phyloP scores from a whole-genome alignment of 2,329 filamentous ascomycete species.

The Bipolaris gigantea region DNA sequence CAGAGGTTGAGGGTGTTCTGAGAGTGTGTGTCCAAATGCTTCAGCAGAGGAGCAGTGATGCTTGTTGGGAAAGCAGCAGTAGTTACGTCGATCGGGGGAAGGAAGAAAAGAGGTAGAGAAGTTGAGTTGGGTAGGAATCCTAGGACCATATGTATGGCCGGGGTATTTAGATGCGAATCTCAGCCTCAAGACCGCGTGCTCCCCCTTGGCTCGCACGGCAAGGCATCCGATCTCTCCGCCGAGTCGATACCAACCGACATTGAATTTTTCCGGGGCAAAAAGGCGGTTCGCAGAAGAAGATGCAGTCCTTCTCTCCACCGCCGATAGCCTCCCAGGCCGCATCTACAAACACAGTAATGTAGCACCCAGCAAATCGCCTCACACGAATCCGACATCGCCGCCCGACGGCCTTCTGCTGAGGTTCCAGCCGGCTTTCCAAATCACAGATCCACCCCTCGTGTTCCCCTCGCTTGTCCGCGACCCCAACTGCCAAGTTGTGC shows the following conservation, averaged over 20 bases:
- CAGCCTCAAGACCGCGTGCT: constrained; percentile 12
- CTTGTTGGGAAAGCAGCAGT: no score
- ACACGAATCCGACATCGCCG: constrained; percentile 18
- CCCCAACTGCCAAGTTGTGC: background rate
- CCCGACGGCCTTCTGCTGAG: constrained; percentile 18
- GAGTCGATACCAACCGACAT: background rate
- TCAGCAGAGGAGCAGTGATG: no score
- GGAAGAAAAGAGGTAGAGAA: background rate
- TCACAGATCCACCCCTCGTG: constrained; percentile 20
- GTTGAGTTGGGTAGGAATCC: background rate
- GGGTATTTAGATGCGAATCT: background rate
- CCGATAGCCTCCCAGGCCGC: constrained; percentile 13
- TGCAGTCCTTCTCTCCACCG: constrained; percentile 5
- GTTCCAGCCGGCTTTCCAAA: constrained; percentile 22
- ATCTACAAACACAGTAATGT: constrained; percentile 4
- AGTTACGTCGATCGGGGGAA: no score
- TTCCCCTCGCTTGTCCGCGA: constrained; percentile 18
- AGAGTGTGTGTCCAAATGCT: no score
- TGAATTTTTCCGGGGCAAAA: constrained; percentile 5
- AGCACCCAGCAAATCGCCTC: background rate
- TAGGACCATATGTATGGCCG: background rate
- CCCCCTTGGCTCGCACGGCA: background rate
- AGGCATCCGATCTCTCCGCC: background rate
- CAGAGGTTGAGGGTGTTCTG: no score
- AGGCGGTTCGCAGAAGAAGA: constrained; percentile 21